Base-by-base conservation (phyloP, 1,284 basidiomycete genomes). In the Boletellus deceptivus region DNA sequence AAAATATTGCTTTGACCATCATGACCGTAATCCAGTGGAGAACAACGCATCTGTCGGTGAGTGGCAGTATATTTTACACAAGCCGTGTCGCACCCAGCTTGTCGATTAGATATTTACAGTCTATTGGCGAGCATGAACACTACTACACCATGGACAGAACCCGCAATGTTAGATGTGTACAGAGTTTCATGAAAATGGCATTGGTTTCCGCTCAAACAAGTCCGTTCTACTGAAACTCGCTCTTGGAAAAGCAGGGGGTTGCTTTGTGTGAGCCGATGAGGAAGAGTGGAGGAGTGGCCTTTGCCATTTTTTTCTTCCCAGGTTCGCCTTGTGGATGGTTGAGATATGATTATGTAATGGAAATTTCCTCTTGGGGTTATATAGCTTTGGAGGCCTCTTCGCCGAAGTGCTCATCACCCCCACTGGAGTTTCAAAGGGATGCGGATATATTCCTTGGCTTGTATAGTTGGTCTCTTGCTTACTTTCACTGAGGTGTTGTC, bases 391-490 rank as follows among this genome's bases (percentile, higher is more conserved):
- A 78, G 94, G 98, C 68, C 86, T 96, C 70, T 98, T 98, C 82
- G 91, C 96, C 78, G 96, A 99, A 83, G 93, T 99, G 58, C 84
- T 99, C 65, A 79, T 94, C 59, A 96, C 96, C 9, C 96, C 95
- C 9, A 95, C 91, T 36, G 96, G 96, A 50, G 84, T 95, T 57
- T 97, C 94, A 42, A 99, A 98, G 72, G 96, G 95, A 70, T 98
- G 96, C 84, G 94, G 93, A 93, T 96, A 65, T 75, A 93, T 82
- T n/a, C 17, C 35, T 42, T 42, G 27, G 18, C 48, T 47, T 33
- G 7, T 20, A 27, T 10, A 22, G 31, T 9, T 39, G 31, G 14
- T 40, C 46, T 38, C 11, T 38, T 50, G 18, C 53, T 59, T 31
- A 62, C 46, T 18, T 16, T 34, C 6, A 42, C 43, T 36, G 1